Evolutionary conservation across 169 alveolate species (phyloP).

Genomic region (Babesia ovis): DNA sequence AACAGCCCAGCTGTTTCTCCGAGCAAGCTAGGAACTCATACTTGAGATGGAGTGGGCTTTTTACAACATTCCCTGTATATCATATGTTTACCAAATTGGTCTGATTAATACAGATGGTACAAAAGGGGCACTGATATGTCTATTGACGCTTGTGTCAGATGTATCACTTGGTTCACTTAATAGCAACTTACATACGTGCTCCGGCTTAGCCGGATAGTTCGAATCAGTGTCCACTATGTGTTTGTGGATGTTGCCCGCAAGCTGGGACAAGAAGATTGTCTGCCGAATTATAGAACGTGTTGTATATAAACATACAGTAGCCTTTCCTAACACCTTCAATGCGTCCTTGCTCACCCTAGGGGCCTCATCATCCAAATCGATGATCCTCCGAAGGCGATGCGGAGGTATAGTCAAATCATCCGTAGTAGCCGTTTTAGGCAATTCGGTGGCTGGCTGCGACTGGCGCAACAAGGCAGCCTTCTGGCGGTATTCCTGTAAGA

Average conservation of each 20-base stretch:
- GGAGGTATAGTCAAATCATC: slow-evolving; percentile 20
- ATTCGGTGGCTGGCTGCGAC: neutral
- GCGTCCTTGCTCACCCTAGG: slow-evolving; percentile 57
- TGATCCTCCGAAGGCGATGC: slow-evolving; percentile 24
- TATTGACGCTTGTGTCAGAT: neutral
- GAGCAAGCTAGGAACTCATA: slow-evolving; percentile 44
- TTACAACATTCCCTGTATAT: slow-evolving; percentile 28
- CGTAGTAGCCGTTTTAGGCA: neutral
- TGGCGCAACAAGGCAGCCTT: slow-evolving; percentile 9
- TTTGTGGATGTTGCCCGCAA: slow-evolving; percentile 44
- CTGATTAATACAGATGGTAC: neutral
- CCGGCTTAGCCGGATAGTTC: slow-evolving; percentile 53
- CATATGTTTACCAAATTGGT: no score
- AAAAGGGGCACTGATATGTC: neutral
- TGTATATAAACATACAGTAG: slow-evolving; percentile 19
- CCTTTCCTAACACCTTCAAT: slow-evolving; percentile 19
- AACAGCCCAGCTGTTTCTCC: slow-evolving; percentile 16
- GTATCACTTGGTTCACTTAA: neutral
- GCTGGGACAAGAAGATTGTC: slow-evolving; percentile 31
- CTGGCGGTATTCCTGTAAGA: slow-evolving; percentile 31
- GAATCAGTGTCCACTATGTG: slow-evolving; percentile 43
- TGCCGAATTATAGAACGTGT: neutral
- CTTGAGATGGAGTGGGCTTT: slow-evolving; percentile 42
- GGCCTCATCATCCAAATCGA: slow-evolving; percentile 46
- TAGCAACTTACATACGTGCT: slow-evolving; percentile 39